Conservation (phyloP, 176 grass and related monocot species). For the Miscanthus lutarioriparius region DNA sequence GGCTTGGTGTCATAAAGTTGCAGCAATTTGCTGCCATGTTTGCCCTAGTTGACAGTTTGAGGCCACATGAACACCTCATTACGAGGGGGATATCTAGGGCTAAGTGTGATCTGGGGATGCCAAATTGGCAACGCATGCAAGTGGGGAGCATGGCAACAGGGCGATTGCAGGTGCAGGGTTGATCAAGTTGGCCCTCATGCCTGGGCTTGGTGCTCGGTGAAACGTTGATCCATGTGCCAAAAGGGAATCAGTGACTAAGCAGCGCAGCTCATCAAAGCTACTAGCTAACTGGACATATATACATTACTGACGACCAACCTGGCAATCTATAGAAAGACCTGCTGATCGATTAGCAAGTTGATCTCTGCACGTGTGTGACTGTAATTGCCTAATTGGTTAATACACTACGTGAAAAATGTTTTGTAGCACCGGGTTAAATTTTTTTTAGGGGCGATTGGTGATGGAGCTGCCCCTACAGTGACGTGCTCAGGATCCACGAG, state of each 20-base stretch:
- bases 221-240: conserved; percentile 37
- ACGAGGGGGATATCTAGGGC: conserved; percentile 10
- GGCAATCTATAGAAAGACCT: conserved; percentile 21
- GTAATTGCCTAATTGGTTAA: neutral
- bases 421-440: no score
- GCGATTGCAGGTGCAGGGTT: neutral
- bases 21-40: conserved; percentile 24
- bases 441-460: no score
- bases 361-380: conserved; percentile 8
- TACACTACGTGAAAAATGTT: no score
- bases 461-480: no score
- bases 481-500: no score
- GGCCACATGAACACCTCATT: conserved; percentile 33
- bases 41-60: conserved; percentile 18
- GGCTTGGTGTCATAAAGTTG: conserved; percentile 6
- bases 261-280: conserved; percentile 2
- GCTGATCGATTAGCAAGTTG: neutral
- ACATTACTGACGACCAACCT: neutral
- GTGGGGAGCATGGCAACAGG: conserved; percentile 30
- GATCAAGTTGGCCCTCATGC: conserved; percentile 4
- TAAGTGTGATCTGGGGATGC: conserved; percentile 39
- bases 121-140: conserved; percentile 12
- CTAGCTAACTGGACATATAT: neutral
- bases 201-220: neutral
- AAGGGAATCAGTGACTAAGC: conserved; percentile 4